Evolutionary conservation across 805 yeast genomes (phyloP), one percentile per base, ranked within the genome.

Genomic region (Hagleromyces aurorensis): DNA sequence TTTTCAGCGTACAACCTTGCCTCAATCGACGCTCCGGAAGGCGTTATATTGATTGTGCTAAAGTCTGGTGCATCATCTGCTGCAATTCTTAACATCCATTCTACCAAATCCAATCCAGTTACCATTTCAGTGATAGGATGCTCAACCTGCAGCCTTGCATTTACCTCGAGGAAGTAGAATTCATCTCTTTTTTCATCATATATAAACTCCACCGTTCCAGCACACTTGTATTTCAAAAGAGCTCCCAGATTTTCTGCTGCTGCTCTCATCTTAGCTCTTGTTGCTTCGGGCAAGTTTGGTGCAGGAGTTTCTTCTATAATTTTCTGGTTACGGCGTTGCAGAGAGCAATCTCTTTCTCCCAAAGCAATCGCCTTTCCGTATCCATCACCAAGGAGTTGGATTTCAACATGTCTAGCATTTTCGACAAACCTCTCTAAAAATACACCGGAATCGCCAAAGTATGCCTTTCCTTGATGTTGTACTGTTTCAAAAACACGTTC

Each of bases 241-340:
- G 86, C 62, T 26, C 79, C 96, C 39, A 89, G 65, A 31, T 75
- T 78, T 56, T 83, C 94, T 23, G 96, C 84, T 23, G 96, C 89
- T 30, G 65, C 64, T 59, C 87, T 75, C 80, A 89, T 76, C 30
- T 65, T 69, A 24, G 57, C 57, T 48, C 96, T 71, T 3, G 95
- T 86, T 4, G 69, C 55, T 33, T 75, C 86, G 4, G 96, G 94
- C 43, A 89, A 70, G 50, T 82, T 78, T 25, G 97, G 97, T 33
- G 97, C 96, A 3, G 98, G 98, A 1, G 97, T 89, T 59, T 91
- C 98, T 62, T 89, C 98, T 40, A 89, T 84, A 43, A 89, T 67
- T 64, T 89, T 89, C 60, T 89, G 98, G 62, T 89, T 89, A 64
- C 98, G 81, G 60, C 98, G 79, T 61, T 89, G 98, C 51, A 91